Evolutionary conservation across 1,139 yeast species (phyloP).

Genomic region (Yamadazyma diddensiae): DNA sequence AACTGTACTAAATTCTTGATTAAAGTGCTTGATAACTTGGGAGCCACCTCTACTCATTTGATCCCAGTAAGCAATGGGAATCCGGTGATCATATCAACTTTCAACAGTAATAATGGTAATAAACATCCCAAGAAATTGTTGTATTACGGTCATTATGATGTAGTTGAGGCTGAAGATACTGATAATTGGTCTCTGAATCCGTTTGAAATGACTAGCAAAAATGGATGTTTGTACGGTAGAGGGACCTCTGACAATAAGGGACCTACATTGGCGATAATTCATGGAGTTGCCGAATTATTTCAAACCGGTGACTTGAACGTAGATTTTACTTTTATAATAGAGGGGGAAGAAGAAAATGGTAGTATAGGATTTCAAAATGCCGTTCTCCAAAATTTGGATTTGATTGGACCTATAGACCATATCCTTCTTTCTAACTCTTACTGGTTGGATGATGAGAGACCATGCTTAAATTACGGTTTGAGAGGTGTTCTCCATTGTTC

Average conservation of each 20-base stretch:
- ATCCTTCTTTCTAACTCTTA: conserved; percentile 84
- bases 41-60: conserved; percentile 66
- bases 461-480: conserved; percentile 90
- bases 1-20: conserved; percentile 79
- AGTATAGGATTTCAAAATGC: conserved; percentile 79
- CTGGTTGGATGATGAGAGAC: conserved; percentile 87
- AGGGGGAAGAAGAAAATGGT: conserved; percentile 96
- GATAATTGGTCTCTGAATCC: conserved; percentile 79
- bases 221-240: conserved; percentile 87
- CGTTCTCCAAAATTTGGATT: conserved; percentile 43
- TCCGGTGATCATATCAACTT: conserved; percentile 79
- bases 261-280: conserved; percentile 85
- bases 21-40: conserved; percentile 61
- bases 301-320: conserved; percentile 52
- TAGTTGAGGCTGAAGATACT: conserved; percentile 56
- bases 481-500: conserved; percentile 86
- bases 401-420: conserved; percentile 81
- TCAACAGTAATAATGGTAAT: conserved; percentile 40
- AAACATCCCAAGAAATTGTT: conserved; percentile 42
- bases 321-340: conserved; percentile 81
- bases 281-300: conserved; percentile 75
- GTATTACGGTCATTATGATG: conserved; percentile 97
- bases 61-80: conserved; percentile 74
- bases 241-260: conserved; percentile 97
- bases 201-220: conserved; percentile 65